Conservation (phyloP, 1,139 yeast species). For the Blastobotrys indianensis region DNA sequence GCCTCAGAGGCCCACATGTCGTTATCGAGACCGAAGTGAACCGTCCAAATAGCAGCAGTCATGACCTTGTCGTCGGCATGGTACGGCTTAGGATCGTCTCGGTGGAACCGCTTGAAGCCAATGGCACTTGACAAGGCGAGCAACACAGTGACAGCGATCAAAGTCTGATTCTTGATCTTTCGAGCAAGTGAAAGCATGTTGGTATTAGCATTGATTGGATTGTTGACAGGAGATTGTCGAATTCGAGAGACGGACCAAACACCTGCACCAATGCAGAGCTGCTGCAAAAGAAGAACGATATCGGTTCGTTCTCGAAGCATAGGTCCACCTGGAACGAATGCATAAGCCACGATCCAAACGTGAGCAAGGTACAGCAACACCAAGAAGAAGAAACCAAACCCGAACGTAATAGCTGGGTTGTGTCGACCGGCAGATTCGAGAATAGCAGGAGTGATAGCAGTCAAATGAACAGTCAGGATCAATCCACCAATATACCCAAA, state of each 20-base stretch:
- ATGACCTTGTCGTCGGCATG: slow-evolving; percentile 70
- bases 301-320: slow-evolving; percentile 83
- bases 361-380: slow-evolving; percentile 64
- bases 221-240: slow-evolving; percentile 18
- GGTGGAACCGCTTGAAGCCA: slow-evolving; percentile 56
- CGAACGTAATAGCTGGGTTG: slow-evolving; percentile 53
- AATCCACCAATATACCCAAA: slow-evolving; percentile 76
- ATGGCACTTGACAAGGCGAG: slow-evolving; percentile 36
- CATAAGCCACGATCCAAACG: slow-evolving; percentile 97
- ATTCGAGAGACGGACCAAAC: slow-evolving; percentile 26
- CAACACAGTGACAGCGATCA: slow-evolving; percentile 25
- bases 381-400: slow-evolving; percentile 48
- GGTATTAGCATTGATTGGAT: slow-evolving; percentile 18
- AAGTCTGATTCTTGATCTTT: slow-evolving; percentile 27
- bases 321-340: slow-evolving; percentile 94
- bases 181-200: slow-evolving; percentile 20
- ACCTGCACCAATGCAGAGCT: slow-evolving; percentile 40
- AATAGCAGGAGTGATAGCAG: slow-evolving; percentile 58
- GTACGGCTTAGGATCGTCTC: slow-evolving; percentile 58
- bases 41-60: slow-evolving; percentile 97
- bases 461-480: slow-evolving; percentile 55
- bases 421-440: slow-evolving; percentile 54
- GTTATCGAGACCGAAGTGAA: slow-evolving; percentile 93
- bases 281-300: slow-evolving; percentile 53
- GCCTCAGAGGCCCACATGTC: slow-evolving; percentile 98